Base-by-base conservation (phyloP, 148 eudicot species). In the Drosera capensis region DNA sequence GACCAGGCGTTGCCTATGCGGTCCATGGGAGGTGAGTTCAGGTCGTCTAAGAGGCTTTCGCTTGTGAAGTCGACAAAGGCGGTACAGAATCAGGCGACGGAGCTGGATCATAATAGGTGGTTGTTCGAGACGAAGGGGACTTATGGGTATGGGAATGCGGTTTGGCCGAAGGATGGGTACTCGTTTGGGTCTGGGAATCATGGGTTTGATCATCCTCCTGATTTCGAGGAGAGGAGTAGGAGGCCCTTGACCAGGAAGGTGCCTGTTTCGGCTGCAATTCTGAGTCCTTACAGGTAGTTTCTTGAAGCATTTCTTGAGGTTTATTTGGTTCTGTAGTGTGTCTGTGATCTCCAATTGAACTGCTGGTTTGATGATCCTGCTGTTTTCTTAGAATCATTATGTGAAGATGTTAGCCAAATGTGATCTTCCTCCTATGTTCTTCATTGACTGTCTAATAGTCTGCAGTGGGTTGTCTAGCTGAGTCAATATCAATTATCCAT, bases 51-150 rank as follows among this genome's bases (percentile, higher is more conserved):
- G 63, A 72, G 92, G 51, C 66, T 92, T 23, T 92, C 99, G 0
- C 20, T 92, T n/a, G 99, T 92, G 48, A 83, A 72, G 37, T 92
- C 99, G 0, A 67, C 78, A 8, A 92, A 92, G 65, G 73, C 73
- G 2, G n/a, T n/a, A n/a, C 38, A 34, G 38, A 11, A 13, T 34
- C n/a, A 2, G n/a, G 38, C 13, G 38, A 15, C 9, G 11, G 38
- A 34, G 13, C n/a, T 34, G 11, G 38, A 34, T 34, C 38, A 34
- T 11, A 34, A 34, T 34, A 34, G 38, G 38, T 34, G 38, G 38
- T 34, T 34, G 38, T 34, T 34, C n/a, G 38, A 34, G 38, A 11
- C 38, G 2, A 34, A 34, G 38, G 38, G 38, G 31, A 28, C 31
- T 9, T 28, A 28, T 28, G 31, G 31, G 4, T 28, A 28, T 28